phyloP scores from a whole-genome alignment of 768 basidiomycete species.

The Amanita molliuscula region DNA sequence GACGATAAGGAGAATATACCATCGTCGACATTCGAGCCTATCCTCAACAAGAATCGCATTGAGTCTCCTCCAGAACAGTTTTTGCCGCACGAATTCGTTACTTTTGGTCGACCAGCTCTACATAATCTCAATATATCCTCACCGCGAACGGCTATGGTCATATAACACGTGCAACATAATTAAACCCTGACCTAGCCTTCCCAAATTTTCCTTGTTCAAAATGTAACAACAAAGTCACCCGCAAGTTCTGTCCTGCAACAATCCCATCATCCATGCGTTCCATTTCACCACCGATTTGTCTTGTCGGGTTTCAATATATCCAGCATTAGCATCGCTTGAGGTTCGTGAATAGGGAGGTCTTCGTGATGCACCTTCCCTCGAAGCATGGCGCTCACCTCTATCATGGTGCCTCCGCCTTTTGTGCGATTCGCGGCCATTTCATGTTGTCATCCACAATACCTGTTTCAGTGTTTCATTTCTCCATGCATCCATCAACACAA shows the following conservation, averaged over 20 bases:
- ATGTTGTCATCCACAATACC: constrained; percentile 13
- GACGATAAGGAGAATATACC: constrained; percentile 79
- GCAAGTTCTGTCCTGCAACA: constrained; percentile 55
- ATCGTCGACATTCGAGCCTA: constrained; percentile 53
- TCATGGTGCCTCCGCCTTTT: constrained; percentile 4
- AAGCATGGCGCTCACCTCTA: constrained; percentile 6
- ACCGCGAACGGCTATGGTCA: constrained; percentile 45
- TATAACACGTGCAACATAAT: constrained; percentile 38
- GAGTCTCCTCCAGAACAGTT: constrained; percentile 67
- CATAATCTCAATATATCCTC: constrained; percentile 69
- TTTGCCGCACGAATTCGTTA: constrained; percentile 73
- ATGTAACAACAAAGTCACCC: constrained; percentile 70
- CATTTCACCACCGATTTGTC: constrained; percentile 60
- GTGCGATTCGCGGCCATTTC: constrained; percentile 11
- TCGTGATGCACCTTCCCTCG: background rate
- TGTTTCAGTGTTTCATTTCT: constrained; percentile 11
- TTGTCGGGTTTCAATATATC: constrained; percentile 24
- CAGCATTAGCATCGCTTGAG: background rate
- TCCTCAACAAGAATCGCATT: constrained; percentile 58
- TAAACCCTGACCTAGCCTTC: constrained; percentile 17
- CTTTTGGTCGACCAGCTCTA: constrained; percentile 68
- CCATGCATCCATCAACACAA: constrained; percentile 36
- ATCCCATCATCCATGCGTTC: constrained; percentile 58
- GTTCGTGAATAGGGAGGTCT: background rate
- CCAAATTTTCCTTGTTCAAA: constrained; percentile 32